Evolutionary conservation across 495 filamentous ascomycete genomes (phyloP).

Genomic region (Recurvomyces mirabilis): DNA sequence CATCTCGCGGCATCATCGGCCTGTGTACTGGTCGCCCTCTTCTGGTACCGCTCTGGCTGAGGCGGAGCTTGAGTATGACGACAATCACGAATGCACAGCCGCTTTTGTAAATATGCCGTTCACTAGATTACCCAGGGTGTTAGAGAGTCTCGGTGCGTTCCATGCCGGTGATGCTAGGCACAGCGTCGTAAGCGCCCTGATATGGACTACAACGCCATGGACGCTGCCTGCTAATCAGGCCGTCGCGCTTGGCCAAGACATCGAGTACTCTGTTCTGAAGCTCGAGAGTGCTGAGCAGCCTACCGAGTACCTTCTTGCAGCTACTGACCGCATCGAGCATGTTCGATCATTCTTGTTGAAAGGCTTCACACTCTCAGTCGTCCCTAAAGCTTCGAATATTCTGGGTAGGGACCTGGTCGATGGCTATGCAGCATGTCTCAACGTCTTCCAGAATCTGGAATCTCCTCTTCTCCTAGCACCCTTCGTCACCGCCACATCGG

Average conservation of each 20-base stretch:
- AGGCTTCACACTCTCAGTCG: slow-evolving; percentile 25
- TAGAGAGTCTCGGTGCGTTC: slow-evolving; percentile 18
- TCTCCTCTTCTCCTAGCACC: slow-evolving; percentile 61
- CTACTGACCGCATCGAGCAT: slow-evolving; percentile 51
- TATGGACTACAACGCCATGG: slow-evolving; percentile 99
- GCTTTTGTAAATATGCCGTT: slow-evolving; percentile 77
- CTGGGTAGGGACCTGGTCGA: slow-evolving; percentile 50
- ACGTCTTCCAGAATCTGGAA: slow-evolving; percentile 46
- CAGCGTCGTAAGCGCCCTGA: slow-evolving; percentile 53
- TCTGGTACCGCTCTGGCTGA: slow-evolving; percentile 86
- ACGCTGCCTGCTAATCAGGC: slow-evolving; percentile 87
- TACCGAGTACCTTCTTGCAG: slow-evolving; percentile 46
- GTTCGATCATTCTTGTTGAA: slow-evolving; percentile 25
- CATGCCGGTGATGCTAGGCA: too few species aligned
- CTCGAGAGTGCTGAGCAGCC: slow-evolving; percentile 20
- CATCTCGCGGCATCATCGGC: slow-evolving; percentile 79
- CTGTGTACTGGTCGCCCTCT: slow-evolving; percentile 93
- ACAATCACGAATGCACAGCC: slow-evolving; percentile 66
- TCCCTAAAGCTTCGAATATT: slow-evolving; percentile 49
- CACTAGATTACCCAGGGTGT: slow-evolving; percentile 36
- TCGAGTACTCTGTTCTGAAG: slow-evolving; percentile 63
- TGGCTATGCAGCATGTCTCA: slow-evolving; percentile 50
- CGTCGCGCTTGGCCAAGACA: slow-evolving; percentile 61
- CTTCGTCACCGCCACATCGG: slow-evolving; percentile 79
- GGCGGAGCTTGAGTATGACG: slow-evolving; percentile 89